phyloP scores from a whole-genome alignment of 2,329 filamentous ascomycete genomes.

The Penicillium sp. region DNA sequence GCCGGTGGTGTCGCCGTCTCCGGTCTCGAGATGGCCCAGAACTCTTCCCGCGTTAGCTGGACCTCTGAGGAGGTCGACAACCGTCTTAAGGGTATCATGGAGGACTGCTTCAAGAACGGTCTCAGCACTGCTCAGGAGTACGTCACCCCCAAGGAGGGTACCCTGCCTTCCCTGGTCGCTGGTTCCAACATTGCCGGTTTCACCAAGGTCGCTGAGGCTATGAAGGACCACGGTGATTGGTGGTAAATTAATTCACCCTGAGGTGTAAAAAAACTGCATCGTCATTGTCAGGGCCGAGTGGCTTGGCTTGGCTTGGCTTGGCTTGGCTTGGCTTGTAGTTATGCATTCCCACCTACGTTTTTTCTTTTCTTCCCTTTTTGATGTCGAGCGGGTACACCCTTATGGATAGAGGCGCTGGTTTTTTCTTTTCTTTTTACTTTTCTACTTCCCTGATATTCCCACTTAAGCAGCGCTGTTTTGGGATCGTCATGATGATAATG shows the following conservation, averaged over 20 bases:
- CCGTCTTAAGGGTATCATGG: slow-evolving; percentile 94
- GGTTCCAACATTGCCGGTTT: slow-evolving; percentile 98
- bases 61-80: slow-evolving; percentile 86
- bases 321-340: neutral
- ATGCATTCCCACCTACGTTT: slow-evolving; percentile 29
- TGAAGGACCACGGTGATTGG: slow-evolving; percentile 98
- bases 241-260: slow-evolving; percentile 55
- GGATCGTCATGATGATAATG: slow-evolving; percentile 36
- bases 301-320: neutral
- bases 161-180: slow-evolving; percentile 87
- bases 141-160: slow-evolving; percentile 76
- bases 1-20: slow-evolving; percentile 97
- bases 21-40: slow-evolving; percentile 98
- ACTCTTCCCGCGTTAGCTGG: slow-evolving; percentile 86
- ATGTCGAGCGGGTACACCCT: slow-evolving; percentile 29
- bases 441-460: slow-evolving; percentile 31
- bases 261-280: slow-evolving; percentile 2
- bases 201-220: slow-evolving; percentile 91
- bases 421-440: slow-evolving; percentile 16
- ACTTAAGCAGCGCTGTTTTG: slow-evolving; percentile 29
- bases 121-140: slow-evolving; percentile 89
- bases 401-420: slow-evolving; percentile 43
- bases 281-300: neutral
- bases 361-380: slow-evolving; percentile 28
- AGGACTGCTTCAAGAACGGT: slow-evolving; percentile 87